Base-by-base conservation (phyloP, 306 rosid genomes). In the Trifolium fragiferum region DNA sequence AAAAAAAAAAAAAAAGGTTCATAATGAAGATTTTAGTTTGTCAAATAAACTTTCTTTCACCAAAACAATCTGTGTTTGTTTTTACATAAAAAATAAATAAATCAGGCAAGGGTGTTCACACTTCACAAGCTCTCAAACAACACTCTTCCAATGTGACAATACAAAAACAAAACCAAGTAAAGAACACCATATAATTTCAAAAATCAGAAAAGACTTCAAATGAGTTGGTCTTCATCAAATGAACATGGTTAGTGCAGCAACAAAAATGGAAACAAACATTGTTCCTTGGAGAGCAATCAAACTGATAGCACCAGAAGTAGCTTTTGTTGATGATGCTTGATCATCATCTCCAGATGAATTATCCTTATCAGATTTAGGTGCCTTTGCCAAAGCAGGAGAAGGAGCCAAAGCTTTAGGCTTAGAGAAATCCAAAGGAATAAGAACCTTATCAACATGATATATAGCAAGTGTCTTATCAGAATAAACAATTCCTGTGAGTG, bases 401-500 rank as follows among this genome's bases (percentile, higher is more conserved):
- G 86, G 87, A 4, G 92, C 89, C 0, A 83, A 65, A 16, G 80
- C 59, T 72, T 15, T 64, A 12, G 92, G 88, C 70, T 79, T 81
- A 40, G 84, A 79, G 74, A 88, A 78, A 6, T 85, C 89, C 54
- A 84, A 68, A 11, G 96, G 92, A 67, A 82, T 40, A 72, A 90
- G 83, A 37, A 86, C 92, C 27, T 80, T 84, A 63, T 86, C 89
- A 38, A 90, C 74, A 70, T 84, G 87, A 44, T 90, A 88, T 70
- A 90, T 76, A 2, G 90, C 96, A 9, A 90, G 84, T 44, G 86
- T 81, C 66, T 80, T 83, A 51, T 90, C 96, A 0, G 87, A 13
- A 32, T 90, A 88, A 3, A 90, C 86, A 23, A 88, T 81, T 4
- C 96, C 90, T 0, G 90, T 80, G 53, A 90, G 69, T 1, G 89